Base-by-base conservation (phyloP, 495 filamentous ascomycete species). In the Astrothelium macrocarpum region DNA sequence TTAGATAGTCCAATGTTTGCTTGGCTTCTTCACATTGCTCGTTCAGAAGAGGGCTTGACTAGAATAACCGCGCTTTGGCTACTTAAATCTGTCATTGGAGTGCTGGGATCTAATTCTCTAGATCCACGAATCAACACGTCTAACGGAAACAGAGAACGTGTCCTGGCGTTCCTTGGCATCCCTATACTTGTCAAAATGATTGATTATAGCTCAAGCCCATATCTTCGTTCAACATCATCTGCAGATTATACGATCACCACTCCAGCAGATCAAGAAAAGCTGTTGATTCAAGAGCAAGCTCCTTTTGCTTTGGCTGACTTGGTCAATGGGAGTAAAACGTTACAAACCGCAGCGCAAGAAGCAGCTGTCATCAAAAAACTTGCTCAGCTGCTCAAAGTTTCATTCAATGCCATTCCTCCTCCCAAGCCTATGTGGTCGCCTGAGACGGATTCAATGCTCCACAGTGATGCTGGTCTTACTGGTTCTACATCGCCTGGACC, bases 261-360 rank as follows among this genome's bases (percentile, higher is more conserved):
- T 11, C 32, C 3, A 64, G 72, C 49, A 66, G 67, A 75, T 2
- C 73, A 76, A 20, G 76, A 78, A 43, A 71, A 64, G 18, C 62
- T 71, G 11, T 66, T 71, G 18, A 45, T 68, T 43, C 79, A 85
- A 63, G 91, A 94, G 71, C 83, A 85, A 64, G 81, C 89, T 5
- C 88, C 90, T 1, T 80, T 82, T 1, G 80, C 95, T 23, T 77
- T 97, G 46, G 90, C 90, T 28, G 84, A 84, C 39, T 76, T 97
- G 32, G 84, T 95, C 10, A 85, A 85, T 29, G 89, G 92, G 67
- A 90, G 85, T 70, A 78, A 84, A 58, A 79, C 82, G 36, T 74
- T 96, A 59, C 92, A 96, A 73, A 88, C 85, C 65, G 86, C 91
- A 53, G 91, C 91, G 0, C 85, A 86, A 46, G 90, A 97, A 61